Evolutionary conservation across 2,329 filamentous ascomycete species (phyloP), one percentile per base, ranked within the genome.

Genomic region (Monilinia fructigena): DNA sequence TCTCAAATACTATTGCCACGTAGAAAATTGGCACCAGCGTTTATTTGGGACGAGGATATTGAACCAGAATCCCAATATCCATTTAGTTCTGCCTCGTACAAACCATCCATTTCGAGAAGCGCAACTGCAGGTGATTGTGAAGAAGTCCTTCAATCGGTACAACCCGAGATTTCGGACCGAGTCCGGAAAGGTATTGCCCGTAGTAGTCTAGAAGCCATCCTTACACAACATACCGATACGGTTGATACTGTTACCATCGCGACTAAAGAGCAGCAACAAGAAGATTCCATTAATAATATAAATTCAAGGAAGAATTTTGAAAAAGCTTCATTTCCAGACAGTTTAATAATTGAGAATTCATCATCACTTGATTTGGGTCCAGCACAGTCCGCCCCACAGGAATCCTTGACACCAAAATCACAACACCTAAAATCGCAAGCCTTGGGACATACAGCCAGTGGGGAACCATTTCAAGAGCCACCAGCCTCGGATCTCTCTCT

Each of bases 61-160:
- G 64, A 73, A 40, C 67, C 68, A 23, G 69, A 73, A 60, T 73
- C 72, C 28, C 71, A 71, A 67, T 70, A 72, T n/a, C 45, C 55
- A 16, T 35, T 40, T n/a, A 63, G 58, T 14, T 71, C 70, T 26
- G 12, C 20, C n/a, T 26, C 68, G 2, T 70, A 66, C 35, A 66
- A 67, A 12, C 61, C 65, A 16, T 68, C 65, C 35, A 53, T 63
- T 40, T 65, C 63, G 48, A 55, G 47, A 56, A 52, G 31, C 58
- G 50, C 31, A 40, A 61, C n/a, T 50, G 45, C 31, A 40, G 50
- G 45, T 50, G 45, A 52, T 18, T 50, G 58, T 61, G 58, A 61
- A 50, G 58, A 60, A 38, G 53, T 38, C 11, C 5, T 50, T 18
- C 45, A 20, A 40, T 54, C 48, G 42, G 38, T 56, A 35, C 55